Evolutionary conservation across 768 basidiomycete genomes (phyloP), one percentile per base, ranked within the genome.

Genomic region (Boletus reticuloceps): DNA sequence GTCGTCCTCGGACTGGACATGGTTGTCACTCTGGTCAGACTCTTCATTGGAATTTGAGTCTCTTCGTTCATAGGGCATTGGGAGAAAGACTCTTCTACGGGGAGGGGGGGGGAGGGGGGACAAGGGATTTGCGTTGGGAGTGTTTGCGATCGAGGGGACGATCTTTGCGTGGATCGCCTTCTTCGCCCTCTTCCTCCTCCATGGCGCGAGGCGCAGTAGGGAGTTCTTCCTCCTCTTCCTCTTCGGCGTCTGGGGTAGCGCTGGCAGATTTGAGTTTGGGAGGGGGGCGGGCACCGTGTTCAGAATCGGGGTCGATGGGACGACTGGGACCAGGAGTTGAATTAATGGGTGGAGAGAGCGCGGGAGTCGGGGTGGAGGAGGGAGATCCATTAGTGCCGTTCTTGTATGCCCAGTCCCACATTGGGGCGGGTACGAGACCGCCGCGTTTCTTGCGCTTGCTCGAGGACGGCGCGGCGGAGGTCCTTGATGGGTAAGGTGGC

Each of bases 381-480:
- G 65, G 52, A 17, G 63, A 51, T 72, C n/a, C 54, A 12, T 53
- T 41, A 3, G 72, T 47, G 56, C 58, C 69, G 47, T 72, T 76
- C 67, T 82, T 84, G 61, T 79, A 79, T 14, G 84, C 89, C 90
- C 91, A 93, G 25, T 81, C 89, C 91, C 90, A 92, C 88, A 91
- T 92, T 51, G 82, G 82, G 36, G 84, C 84, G 29, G 90, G 88
- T 1, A 89, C 84, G 56, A 90, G 77, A 52, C 85, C 86, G 62
- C 85, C 81, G 49, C 84, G 79, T 64, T 83, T 82, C 68, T 75
- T 79, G 58, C 78, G 71, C 14, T 72, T 73, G 48, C 58, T 67
- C 5, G 53, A 58, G 9, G 60, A 50, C 16, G 68, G 41, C 34
- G 34, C 34, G 16, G 42, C 43, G n/a, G 46, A 47, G 7, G 61